Percentiles rank a stretch among this genome's conserved stretches.
phyloP scores from a whole-genome alignment of 1,284 basidiomycete species.

The Gastroboletus turbinatus region DNA sequence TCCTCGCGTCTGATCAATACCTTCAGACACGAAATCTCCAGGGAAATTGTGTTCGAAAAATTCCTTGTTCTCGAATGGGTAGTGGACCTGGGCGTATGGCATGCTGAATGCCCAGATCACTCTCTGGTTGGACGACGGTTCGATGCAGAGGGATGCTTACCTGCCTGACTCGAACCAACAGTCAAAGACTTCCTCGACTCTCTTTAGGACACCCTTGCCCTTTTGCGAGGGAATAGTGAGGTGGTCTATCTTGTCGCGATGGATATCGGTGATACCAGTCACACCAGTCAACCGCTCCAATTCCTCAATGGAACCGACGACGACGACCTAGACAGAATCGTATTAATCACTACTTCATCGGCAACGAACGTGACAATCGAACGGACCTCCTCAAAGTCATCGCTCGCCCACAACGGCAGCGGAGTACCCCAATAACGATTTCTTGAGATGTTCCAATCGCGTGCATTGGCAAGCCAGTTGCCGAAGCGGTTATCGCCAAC shows the following conservation, averaged over 20 bases:
- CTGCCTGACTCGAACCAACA: slow-evolving; percentile 99
- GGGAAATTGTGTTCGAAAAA: slow-evolving; percentile 85
- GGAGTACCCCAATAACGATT: slow-evolving; percentile 99
- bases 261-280: slow-evolving; percentile 87
- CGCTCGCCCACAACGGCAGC: slow-evolving; percentile 94
- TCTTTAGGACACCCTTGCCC: slow-evolving; percentile 86
- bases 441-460: slow-evolving; percentile 99
- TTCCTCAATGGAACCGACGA: slow-evolving; percentile 86
- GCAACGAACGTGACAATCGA: background rate
- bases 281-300: slow-evolving; percentile 87
- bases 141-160: slow-evolving; percentile 41
- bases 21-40: slow-evolving; percentile 98
- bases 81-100: slow-evolving; percentile 98
- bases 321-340: slow-evolving; percentile 62
- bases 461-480: slow-evolving; percentile 95
- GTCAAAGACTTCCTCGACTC: slow-evolving; percentile 97
- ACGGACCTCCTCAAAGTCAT: slow-evolving; percentile 83
- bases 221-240: slow-evolving; percentile 93
- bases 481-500: slow-evolving; percentile 95
- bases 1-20: slow-evolving; percentile 93
- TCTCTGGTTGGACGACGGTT: background rate
- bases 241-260: slow-evolving; percentile 93
- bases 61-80: slow-evolving; percentile 97
- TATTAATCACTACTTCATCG: background rate
- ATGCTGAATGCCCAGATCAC: slow-evolving; percentile 61